Base-by-base conservation (phyloP, 805 yeast genomes). In the Metschnikowia picachoensis region DNA sequence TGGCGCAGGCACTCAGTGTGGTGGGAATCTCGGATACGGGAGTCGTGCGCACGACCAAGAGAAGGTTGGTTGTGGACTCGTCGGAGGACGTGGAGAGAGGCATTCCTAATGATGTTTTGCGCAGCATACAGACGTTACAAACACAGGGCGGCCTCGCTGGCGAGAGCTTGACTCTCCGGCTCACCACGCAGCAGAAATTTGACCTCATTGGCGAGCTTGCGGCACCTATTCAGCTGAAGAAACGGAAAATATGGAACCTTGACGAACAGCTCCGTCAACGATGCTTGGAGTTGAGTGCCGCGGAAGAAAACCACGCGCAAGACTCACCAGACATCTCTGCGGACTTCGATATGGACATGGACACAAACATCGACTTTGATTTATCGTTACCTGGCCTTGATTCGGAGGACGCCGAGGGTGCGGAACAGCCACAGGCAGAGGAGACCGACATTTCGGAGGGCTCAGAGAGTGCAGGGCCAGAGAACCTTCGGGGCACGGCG, bases 401-500 rank as follows among this genome's bases (percentile, higher is more conserved):
- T 34, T 48, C 61, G 3, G 62, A 63, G 15, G 53, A 56, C 16
- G 60, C 55, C 5, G n/a, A 29, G 8, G 40, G 30, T 14, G 44
- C 29, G 53, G 36, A 25, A 25, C 46, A 35, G 31, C 33, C 31
- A 27, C 43, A 13, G 49, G 39, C 27, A 43, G 44, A 34, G 45
- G 45, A 31, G 41, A 32, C 32, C 30, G 47, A 30, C 48, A 11
- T 15, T 33, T 35, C 11, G 16, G 35, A 5, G 10, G 31, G 20
- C 16, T 20, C 25, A 20, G 41, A 39, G 30, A 37, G 30, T 14
- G 30, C 35, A n/a, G 41, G 39, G 1, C 45, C 52, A 5, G 70
- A 52, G 14, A 66, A 71, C 27, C 70, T 81, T 3, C 67, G 72
- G 49, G 66, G 82, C 5, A 82, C 89, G 0, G 60, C 68, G 3